phyloP scores from a whole-genome alignment of 1,139 yeast species.

The Suhomyces bolitotheri region DNA sequence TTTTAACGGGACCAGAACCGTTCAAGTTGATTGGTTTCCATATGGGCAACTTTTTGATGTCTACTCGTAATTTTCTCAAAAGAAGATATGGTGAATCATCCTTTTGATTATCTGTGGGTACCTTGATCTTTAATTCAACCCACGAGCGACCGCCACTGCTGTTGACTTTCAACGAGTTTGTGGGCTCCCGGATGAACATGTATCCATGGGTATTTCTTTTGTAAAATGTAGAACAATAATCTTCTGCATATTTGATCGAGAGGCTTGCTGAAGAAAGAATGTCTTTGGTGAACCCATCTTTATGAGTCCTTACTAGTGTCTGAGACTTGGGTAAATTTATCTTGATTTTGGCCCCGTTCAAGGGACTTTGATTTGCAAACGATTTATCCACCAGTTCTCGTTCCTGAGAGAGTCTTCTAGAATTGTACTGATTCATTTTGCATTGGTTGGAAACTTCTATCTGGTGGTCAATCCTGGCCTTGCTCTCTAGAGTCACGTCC shows the following conservation, averaged over 20 bases:
- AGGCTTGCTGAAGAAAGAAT: constrained; percentile 7
- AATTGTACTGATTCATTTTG: constrained; percentile 4
- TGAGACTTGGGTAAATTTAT: constrained; percentile 7
- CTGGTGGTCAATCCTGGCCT: constrained; percentile 1
- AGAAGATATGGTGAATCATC: constrained; percentile 2
- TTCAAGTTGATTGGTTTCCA: constrained; percentile 31
- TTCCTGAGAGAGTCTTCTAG: constrained; percentile 1
- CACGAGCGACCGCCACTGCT: constrained; percentile 29
- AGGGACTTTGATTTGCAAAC: not conserved
- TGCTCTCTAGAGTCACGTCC: not conserved
- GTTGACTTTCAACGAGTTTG: constrained; percentile 31
- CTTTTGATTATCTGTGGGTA: constrained; percentile 15
- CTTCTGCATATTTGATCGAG: constrained; percentile 23
- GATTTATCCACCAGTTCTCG: not conserved
- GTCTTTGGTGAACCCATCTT: constrained; percentile 8
- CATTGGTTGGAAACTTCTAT: constrained; percentile 2
- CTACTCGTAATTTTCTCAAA: constrained; percentile 27
- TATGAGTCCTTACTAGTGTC: not conserved
- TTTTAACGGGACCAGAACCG: constrained; percentile 12
- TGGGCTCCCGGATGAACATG: constrained; percentile 40
- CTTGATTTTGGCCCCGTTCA: constrained; percentile 6
- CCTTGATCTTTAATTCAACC: constrained; percentile 30
- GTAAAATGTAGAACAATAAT: constrained; percentile 37
- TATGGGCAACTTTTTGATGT: constrained; percentile 28
- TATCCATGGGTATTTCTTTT: constrained; percentile 38